Evolutionary conservation across 208 protist genomes (phyloP).

Genomic region (Crithidia acanthocephali): DNA sequence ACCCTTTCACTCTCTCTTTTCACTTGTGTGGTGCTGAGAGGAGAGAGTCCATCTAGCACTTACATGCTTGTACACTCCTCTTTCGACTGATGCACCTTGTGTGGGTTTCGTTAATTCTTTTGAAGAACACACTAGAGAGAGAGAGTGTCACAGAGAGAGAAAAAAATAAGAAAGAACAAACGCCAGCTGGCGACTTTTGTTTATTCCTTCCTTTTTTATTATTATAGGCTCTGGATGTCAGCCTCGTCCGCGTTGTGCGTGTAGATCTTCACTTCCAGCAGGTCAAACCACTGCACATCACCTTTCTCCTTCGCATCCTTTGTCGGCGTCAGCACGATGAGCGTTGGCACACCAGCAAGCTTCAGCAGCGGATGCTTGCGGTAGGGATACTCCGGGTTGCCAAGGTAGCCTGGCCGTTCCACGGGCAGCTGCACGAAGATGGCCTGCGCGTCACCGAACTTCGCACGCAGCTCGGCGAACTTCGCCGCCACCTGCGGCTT

Average conservation of each 20-base stretch:
- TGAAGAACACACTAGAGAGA: too few relatives aligned
- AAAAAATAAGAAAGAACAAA: neutral
- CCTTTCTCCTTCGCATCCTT: slow-evolving; percentile 34
- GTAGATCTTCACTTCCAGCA: slow-evolving; percentile 48
- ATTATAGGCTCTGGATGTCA: slow-evolving; percentile 30
- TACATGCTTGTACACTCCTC: neutral
- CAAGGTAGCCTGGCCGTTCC: slow-evolving; percentile 65
- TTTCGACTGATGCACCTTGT: neutral
- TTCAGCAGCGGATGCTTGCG: slow-evolving; percentile 58
- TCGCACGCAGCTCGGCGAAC: slow-evolving; percentile 40
- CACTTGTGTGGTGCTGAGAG: neutral
- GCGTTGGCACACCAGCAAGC: slow-evolving; percentile 50
- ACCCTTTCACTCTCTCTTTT: neutral
- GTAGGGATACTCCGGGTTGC: slow-evolving; percentile 68
- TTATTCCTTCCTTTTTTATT: too few relatives aligned
- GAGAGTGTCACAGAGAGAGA: neutral
- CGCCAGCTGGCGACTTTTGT: too few relatives aligned
- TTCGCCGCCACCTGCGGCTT: slow-evolving; percentile 52
- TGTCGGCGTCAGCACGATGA: slow-evolving; percentile 50
- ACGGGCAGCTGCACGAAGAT: slow-evolving; percentile 68
- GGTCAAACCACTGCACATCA: slow-evolving; percentile 42
- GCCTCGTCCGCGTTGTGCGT: slow-evolving; percentile 29
- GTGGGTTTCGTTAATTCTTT: too few relatives aligned
- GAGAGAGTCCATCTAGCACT: neutral
- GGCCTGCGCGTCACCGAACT: slow-evolving; percentile 33